Percentiles rank a stretch among this genome's conserved stretches.
Conservation (phyloP, 352 stramenopile species). For the Pythium brachiatum region DNA sequence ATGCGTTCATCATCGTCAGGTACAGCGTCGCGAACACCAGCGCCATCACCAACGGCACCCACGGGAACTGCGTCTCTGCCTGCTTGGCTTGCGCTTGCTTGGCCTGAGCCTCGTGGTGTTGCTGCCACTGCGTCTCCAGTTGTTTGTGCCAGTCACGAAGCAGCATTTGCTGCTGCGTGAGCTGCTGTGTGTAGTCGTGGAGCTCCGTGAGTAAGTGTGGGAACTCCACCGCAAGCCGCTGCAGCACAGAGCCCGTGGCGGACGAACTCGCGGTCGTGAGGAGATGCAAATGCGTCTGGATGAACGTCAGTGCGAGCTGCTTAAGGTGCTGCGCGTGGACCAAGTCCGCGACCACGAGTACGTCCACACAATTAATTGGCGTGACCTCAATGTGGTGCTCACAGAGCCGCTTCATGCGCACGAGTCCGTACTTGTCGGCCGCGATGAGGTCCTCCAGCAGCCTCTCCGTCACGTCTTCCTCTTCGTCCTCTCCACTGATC, state of each 20-base stretch:
- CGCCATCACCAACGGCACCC: conserved; percentile 45
- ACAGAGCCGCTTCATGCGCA: conserved; percentile 65
- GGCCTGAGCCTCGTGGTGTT: conserved; percentile 32
- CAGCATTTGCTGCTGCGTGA: conserved; percentile 16
- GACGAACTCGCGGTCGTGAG: conserved; percentile 3
- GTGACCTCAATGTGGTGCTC: conserved; percentile 52
- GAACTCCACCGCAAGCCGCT: conserved; percentile 25
- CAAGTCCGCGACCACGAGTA: conserved; percentile 60
- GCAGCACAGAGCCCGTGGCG: not conserved
- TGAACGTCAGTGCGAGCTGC: conserved; percentile 39
- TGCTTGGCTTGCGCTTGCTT: conserved; percentile 29
- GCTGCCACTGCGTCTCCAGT: conserved; percentile 23
- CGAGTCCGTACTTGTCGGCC: conserved; percentile 69
- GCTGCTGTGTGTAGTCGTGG: conserved; percentile 22
- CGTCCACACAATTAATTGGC: conserved; percentile 47
- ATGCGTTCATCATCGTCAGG: conserved; percentile 44
- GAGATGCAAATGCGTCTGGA: conserved; percentile 30
- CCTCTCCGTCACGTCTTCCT: conserved; percentile 31
- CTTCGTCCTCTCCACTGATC: conserved; percentile 13
- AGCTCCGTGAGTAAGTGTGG: conserved; percentile 48
- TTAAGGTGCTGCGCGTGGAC: conserved; percentile 57
- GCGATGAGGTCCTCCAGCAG: conserved; percentile 73
- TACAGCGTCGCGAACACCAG: conserved; percentile 57
- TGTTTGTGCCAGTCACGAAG: conserved; percentile 39
- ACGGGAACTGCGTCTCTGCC: conserved; percentile 38